Base-by-base conservation (phyloP, 1,284 basidiomycete species). In the Cutaneotrichosporon daszewskae region DNA sequence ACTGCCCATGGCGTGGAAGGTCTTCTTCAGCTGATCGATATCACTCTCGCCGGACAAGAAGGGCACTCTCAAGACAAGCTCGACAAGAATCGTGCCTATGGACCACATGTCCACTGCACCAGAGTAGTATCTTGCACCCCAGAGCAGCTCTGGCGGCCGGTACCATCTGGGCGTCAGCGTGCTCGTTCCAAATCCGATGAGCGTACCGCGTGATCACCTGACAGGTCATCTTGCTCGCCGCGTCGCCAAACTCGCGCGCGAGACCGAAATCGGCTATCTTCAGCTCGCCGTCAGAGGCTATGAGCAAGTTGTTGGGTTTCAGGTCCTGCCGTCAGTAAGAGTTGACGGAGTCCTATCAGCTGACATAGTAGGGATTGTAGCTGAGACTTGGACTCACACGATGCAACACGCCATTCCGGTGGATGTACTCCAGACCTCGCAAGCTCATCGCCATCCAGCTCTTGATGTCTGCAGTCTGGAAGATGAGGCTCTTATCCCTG, bases 211-310 rank as follows among this genome's bases (percentile, higher is more conserved):
- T 98, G 64, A 99, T 94, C 48, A 99, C 95, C 64, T 97, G 91
- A 59, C 84, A 88, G 0, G 95, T 97, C 95, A 99, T 98, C 65
- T 88, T 87, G 60, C 84, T 83, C 1, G 84, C 87, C 19, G 92
- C 88, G 10, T 69, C 65, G 2, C 60, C 70, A 68, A 87, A 94
- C 72, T 98, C 95, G 52, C 95, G 77, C 19, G 95, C 95, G 8
- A 99, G 79, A 79, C 95, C 95, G 68, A 99, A 99, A 82, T 99
- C 95, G 19, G 95, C 95, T 51, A 99, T 81, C 72, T 98, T 99
- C 52, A 98, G 83, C 45, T 89, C 83, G 0, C 95, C 95, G 38
- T 87, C 79, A 0, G 85, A 81, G 0, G 89, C 82, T 45, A 98
- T 88, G 56, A 99, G 82, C 75, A 99, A 79, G 74, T 99, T 99